Base-by-base conservation (phyloP, 2,329 filamentous ascomycete species). In the Emericellopsis atlantica region DNA sequence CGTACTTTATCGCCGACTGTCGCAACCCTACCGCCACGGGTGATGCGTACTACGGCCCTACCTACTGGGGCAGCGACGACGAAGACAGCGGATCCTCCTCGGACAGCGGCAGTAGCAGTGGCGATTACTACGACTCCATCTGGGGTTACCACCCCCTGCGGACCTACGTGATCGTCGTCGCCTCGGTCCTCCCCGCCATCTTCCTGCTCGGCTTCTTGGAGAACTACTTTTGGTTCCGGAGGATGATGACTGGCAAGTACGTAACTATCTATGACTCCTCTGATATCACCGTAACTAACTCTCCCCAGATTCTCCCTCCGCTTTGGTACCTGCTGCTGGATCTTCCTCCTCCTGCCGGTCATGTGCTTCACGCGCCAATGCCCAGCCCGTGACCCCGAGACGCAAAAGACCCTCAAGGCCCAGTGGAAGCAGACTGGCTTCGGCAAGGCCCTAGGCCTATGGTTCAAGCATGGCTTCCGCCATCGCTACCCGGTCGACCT, bases 181-280 rank as follows among this genome's bases (percentile, higher is more conserved):
- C 48, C 5, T 36, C 43, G 8, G 21, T 58, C 15, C 34, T 59
- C 21, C 54, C 54, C 0, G n/a, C 45, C 11, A 18, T 59, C 11
- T 56, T 58, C 40, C 22, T 58, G 8, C 43, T 54, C 5, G 54
- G 55, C 23, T 56, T 54, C 43, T 7, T 54, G 18, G 54, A 58
- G 40, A 56, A 51, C 18, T 58, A 47, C 44, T 44, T 53, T 36
- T 59, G 57, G 56, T 58, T 55, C 46, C 46, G 48, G n/a, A 44
- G 52, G 16, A 41, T 58, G 39, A 59, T 59, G 54, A 43, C 47
- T 5, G 56, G 57, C 23, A 49, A 51, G 43, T 29, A 12, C 8
- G 26, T 12, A 29, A 12, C 26, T 3, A 4, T 12, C 4, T 12
- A 3, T 12, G 6, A 7, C 12, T 29, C 26, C 26, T 12, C 26